Conservation (phyloP, 176 grass and related monocot species). For the Secale cereale region DNA sequence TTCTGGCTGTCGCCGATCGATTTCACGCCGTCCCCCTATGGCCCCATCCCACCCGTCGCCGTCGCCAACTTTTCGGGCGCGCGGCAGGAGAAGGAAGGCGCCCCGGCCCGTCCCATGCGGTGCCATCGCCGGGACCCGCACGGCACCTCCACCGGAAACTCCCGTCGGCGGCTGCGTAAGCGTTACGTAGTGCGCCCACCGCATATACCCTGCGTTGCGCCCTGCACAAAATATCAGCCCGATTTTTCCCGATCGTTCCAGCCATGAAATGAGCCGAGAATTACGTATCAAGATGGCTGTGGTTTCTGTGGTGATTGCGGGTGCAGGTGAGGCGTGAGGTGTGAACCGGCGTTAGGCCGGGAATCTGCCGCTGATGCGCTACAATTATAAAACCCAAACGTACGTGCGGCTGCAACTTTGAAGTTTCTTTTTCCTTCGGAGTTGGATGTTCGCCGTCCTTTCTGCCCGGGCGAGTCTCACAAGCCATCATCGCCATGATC, state of each 20-base stretch:
- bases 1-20: background rate
- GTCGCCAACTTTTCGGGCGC: constrained; percentile 22
- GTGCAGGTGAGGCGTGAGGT: background rate
- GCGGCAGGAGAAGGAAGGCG: background rate
- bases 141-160: background rate
- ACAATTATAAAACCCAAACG: background rate
- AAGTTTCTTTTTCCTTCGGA: background rate
- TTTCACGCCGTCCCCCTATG: background rate
- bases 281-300: too few species aligned
- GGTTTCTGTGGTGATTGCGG: background rate
- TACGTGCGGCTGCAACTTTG: background rate
- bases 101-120: background rate
- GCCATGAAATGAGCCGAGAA: background rate
- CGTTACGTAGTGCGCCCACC: constrained; percentile 6
- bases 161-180: constrained; percentile 2
- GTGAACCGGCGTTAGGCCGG: constrained; percentile 15
- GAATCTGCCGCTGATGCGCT: constrained; percentile 12
- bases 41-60: constrained; percentile 10
- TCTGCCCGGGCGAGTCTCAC: background rate
- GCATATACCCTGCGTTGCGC: background rate
- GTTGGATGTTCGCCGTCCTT: background rate
- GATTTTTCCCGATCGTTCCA: background rate
- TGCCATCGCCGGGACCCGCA: constrained; percentile 19
- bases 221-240: background rate
- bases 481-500: background rate